These are phyloP conservation scores for Brassica incana DNA, from an alignment of 345 rosid species.

Conservation along the genomic window DNA sequence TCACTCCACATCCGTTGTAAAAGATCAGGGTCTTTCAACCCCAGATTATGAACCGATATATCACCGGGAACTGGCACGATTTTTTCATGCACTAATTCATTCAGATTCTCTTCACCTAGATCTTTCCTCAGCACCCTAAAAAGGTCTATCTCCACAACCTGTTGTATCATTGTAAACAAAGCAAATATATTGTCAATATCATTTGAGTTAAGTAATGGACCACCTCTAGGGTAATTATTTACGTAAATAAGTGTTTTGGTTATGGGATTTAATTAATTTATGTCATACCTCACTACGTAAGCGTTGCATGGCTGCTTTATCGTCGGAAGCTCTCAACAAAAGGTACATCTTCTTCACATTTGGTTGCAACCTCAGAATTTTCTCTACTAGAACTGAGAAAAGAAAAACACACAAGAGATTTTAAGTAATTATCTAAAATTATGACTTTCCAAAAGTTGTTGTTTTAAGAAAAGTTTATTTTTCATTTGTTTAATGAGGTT, in stretches of 20 bases:
- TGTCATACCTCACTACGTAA: slow-evolving; percentile 63
- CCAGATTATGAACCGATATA: slow-evolving; percentile 52
- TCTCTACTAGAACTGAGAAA: slow-evolving; percentile 72
- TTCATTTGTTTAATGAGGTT: background rate
- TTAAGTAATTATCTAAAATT: background rate
- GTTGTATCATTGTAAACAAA: slow-evolving; percentile 2
- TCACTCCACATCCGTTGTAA: slow-evolving; percentile 49
- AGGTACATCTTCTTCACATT: slow-evolving; percentile 84
- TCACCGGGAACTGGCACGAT: slow-evolving; percentile 59
- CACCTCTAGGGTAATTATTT: background rate
- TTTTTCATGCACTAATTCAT: slow-evolving; percentile 50
- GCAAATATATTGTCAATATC: background rate
- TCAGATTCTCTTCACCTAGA: slow-evolving; percentile 45
- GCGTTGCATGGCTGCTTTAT: slow-evolving; percentile 63
- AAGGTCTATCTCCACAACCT: slow-evolving; percentile 63
- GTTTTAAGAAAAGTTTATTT: background rate
- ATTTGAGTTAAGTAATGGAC: background rate
- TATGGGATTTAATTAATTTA: background rate
- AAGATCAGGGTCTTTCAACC: slow-evolving; percentile 46
- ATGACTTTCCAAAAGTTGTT: background rate
- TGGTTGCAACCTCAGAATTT: slow-evolving; percentile 83
- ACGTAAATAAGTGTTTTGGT: background rate
- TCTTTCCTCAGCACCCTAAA: slow-evolving; percentile 57
- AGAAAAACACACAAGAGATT: background rate
- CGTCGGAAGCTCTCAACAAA: slow-evolving; percentile 71